phyloP scores from a whole-genome alignment of 2,329 filamentous ascomycete species.

The Tolypocladium tropicale region DNA sequence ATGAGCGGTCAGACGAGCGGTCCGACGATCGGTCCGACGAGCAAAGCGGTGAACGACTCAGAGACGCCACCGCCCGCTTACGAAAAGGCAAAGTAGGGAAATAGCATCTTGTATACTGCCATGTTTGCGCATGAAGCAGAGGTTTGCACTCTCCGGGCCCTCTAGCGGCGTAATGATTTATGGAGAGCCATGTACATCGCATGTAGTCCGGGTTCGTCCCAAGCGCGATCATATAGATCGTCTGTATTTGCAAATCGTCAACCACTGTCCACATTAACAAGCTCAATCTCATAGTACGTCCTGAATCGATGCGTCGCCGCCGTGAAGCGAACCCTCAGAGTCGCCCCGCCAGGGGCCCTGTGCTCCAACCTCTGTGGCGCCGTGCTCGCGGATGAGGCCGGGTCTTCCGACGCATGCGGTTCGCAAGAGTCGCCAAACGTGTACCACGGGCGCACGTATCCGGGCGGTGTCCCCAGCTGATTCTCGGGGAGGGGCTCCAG shows the following conservation, averaged over 20 bases:
- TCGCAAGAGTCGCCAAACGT: not conserved
- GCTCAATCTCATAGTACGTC: slow-evolving; percentile 1
- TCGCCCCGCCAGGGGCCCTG: not conserved
- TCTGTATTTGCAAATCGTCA: not conserved
- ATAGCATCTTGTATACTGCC: too few species aligned
- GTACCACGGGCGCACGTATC: not conserved
- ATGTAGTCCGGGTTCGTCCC: not conserved
- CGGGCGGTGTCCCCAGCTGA: not conserved
- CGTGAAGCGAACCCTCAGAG: not conserved
- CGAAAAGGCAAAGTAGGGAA: slow-evolving; percentile 1
- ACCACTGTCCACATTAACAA: not conserved
- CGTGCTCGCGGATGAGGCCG: not conserved
- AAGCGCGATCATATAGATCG: not conserved
- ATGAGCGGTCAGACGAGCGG: not conserved
- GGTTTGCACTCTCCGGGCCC: not conserved
- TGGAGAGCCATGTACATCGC: not conserved
- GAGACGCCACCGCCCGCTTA: not conserved
- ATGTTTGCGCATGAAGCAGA: not conserved
- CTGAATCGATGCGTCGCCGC: not conserved
- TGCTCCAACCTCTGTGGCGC: not conserved
- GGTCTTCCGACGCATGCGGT: not conserved
- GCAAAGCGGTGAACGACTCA: not conserved
- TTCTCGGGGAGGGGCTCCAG: not conserved
- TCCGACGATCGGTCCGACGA: not conserved
- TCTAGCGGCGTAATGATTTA: not conserved